These are phyloP conservation scores for Taphrina sp. DNA, from an alignment of 1,139 yeast genomes.

Conservation along the genomic window DNA sequence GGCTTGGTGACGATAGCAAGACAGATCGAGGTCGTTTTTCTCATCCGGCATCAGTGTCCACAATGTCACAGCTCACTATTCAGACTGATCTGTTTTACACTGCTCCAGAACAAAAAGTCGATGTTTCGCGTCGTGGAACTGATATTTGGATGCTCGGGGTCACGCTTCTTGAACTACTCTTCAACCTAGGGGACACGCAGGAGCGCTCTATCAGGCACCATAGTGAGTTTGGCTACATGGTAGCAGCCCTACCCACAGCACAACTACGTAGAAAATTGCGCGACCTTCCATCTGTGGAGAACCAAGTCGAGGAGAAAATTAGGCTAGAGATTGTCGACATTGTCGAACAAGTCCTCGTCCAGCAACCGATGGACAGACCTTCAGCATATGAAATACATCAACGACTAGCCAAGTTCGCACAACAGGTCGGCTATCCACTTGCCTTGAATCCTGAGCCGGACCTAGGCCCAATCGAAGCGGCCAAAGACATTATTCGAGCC, in stretches of 20 bases:
- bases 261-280: constrained; percentile 22
- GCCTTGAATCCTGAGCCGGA: constrained; percentile 28
- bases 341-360: constrained; percentile 25
- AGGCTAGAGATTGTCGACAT: constrained; percentile 19
- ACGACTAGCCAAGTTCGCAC: constrained; percentile 24
- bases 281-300: constrained; percentile 12
- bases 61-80: constrained; percentile 29
- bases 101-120: constrained; percentile 30
- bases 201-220: constrained; percentile 26
- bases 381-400: constrained; percentile 30
- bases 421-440: constrained; percentile 25
- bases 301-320: constrained; percentile 19
- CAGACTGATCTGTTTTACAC: constrained; percentile 29
- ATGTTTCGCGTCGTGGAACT: constrained; percentile 32
- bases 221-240: constrained; percentile 26
- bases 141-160: constrained; percentile 32
- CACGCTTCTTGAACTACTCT: constrained; percentile 22
- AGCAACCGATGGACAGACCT: constrained; percentile 31
- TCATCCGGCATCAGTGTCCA: constrained; percentile 24
- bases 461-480: constrained; percentile 28
- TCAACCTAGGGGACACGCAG: constrained; percentile 19
- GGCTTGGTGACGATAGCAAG: not conserved
- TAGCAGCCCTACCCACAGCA: constrained; percentile 20
- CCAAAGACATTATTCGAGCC: constrained; percentile 29
- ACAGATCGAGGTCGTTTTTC: constrained; percentile 26